These are phyloP conservation scores for Magnusiomyces tetraspermus DNA, from an alignment of 1,139 yeast species.

Conservation along the genomic window DNA sequence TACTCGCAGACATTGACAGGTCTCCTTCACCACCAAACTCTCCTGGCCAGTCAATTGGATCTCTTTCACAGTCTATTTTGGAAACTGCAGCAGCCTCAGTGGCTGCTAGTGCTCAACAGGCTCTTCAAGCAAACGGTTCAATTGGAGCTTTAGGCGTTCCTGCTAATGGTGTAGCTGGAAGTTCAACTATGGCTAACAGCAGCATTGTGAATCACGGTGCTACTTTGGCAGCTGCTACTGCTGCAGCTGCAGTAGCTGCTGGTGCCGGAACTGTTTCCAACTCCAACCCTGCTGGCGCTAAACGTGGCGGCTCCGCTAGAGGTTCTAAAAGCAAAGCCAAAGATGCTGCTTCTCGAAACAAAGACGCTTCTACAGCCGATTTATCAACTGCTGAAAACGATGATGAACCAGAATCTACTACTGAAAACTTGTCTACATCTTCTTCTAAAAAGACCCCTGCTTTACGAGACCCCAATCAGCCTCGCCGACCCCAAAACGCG, in stretches of 20 bases:
- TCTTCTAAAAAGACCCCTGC: conserved; percentile 14
- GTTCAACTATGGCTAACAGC: background rate
- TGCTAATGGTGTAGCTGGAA: background rate
- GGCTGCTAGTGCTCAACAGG: conserved; percentile 5
- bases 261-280: background rate
- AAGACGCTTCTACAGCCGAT: background rate
- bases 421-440: background rate
- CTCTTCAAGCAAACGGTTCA: conserved; percentile 1
- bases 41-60: conserved; percentile 3
- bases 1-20: background rate
- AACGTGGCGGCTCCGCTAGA: background rate
- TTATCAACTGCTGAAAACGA: background rate
- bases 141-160: background rate
- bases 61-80: conserved; percentile 1
- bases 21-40: conserved; percentile 4
- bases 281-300: background rate
- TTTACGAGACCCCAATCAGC: conserved; percentile 68
- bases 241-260: conserved; percentile 2
- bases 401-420: background rate
- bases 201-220: background rate
- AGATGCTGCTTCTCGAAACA: background rate
- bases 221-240: background rate
- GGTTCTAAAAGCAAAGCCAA: background rate
- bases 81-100: conserved; percentile 6
- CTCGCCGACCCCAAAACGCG: conserved; percentile 86